phyloP scores from a whole-genome alignment of 768 basidiomycete genomes.

The Lentinula sp. region DNA sequence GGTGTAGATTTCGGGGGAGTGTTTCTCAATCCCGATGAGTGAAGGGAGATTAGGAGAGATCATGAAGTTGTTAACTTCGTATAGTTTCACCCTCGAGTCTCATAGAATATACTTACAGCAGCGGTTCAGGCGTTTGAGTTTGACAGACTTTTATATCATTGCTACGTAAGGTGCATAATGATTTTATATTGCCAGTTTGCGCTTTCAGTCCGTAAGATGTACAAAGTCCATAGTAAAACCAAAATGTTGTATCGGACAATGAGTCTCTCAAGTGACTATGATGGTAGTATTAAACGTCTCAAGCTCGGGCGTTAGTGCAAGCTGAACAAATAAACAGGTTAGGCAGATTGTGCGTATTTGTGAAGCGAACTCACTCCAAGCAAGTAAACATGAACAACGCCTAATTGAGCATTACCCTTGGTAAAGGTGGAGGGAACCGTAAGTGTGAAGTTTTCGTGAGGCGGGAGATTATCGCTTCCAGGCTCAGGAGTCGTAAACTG shows the following conservation, averaged over 20 bases:
- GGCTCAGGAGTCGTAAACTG: background rate
- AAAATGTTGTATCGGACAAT: no score
- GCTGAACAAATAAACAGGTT: background rate
- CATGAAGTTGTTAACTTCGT: no score
- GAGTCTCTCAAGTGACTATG: background rate
- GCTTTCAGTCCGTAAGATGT: background rate
- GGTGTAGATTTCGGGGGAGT: no score
- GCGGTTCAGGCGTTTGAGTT: no score
- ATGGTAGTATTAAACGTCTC: slow-evolving; percentile 4
- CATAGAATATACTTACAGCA: no score
- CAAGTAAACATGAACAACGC: slow-evolving; percentile 23
- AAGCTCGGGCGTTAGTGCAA: background rate
- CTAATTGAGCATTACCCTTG: slow-evolving; percentile 20
- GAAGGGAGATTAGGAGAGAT: no score
- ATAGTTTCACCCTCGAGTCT: no score
- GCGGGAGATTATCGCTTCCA: slow-evolving; percentile 9
- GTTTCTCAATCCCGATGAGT: no score
- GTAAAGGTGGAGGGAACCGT: slow-evolving; percentile 19
- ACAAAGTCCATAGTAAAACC: no score
- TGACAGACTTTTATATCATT: no score
- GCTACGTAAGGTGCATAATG: no score
- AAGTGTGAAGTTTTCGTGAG: slow-evolving; percentile 34
- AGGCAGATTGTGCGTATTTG: background rate
- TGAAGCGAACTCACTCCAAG: slow-evolving; percentile 24
- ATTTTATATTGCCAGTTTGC: background rate